A percentile compares a stretch with the other conserved stretches of the same genome.
Conservation (phyloP, 179 eudicot species). For the Spergularia azorica region DNA sequence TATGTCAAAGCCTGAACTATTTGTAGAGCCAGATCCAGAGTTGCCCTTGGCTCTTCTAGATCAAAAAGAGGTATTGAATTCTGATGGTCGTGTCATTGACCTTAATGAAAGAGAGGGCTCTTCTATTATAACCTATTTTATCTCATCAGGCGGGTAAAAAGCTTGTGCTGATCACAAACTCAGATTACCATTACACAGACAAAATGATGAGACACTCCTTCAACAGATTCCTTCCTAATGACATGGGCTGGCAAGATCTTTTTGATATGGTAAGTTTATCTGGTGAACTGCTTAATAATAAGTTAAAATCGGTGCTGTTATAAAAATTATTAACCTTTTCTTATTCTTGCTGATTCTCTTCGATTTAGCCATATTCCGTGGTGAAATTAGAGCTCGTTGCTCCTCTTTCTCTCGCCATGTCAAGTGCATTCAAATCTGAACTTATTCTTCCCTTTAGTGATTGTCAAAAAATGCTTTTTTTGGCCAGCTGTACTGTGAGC, state of each 20-base stretch:
- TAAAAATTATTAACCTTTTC: neutral
- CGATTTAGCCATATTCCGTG: neutral
- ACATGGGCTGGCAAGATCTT: constrained; percentile 90
- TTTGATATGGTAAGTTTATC: constrained; percentile 76
- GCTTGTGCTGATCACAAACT: constrained; percentile 89
- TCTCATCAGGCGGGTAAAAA: constrained; percentile 84
- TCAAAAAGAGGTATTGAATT: constrained; percentile 76
- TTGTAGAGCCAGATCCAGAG: constrained; percentile 96
- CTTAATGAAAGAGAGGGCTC: constrained; percentile 12
- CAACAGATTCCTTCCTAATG: constrained; percentile 91
- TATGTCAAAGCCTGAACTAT: constrained; percentile 94
- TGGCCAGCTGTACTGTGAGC: neutral
- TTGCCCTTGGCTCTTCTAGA: constrained; percentile 91
- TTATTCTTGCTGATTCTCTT: constrained; percentile 2
- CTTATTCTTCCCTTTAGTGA: constrained; percentile 10
- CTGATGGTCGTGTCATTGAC: constrained; percentile 5
- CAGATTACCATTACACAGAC: constrained; percentile 85
- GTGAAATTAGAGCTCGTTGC: neutral
- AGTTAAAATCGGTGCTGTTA: neutral
- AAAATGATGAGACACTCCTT: constrained; percentile 97
- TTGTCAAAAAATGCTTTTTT: neutral
- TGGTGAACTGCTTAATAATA: neutral
- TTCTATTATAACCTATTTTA: constrained; percentile 18
- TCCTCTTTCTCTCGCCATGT: constrained; percentile 1
- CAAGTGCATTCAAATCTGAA: neutral